Evolutionary conservation across 78 protist genomes (phyloP), one percentile per base, ranked within the genome.

Genomic region (Dictyostelium capitatum): DNA sequence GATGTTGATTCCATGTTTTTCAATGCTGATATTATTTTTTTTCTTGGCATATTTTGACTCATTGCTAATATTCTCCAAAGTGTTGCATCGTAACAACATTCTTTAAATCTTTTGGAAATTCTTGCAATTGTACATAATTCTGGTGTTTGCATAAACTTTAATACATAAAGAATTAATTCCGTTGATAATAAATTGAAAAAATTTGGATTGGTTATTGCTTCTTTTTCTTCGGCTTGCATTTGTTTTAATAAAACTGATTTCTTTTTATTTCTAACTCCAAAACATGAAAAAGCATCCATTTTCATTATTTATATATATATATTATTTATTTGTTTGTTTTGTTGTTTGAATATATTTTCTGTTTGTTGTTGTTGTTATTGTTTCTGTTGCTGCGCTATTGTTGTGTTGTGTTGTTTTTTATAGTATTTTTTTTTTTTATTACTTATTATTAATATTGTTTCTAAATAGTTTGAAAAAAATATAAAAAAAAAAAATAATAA

Each of bases 261-360:
- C 57, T 83, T 83, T 23, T 83, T 83, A 37, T 47, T 69, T 23
- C 80, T 50, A 41, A 83, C 81, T 9, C 92, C 92, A 85, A 85
- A 85, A 75, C 92, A 85, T 59, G 83, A 54, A 56, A 85, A 85
- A 20, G 92, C 83, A 12, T 85, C 92, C 92, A 85, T 85, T 64
- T 85, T 85, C 92, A 75, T 85, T 48, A 74, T 32, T n/a, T 73
- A 73, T 47, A 73, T 73, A 73, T 73, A 73, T 73, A 74, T 74
- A 47, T 73, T 30, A 9, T 47, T 46, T n/a, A 23, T 8, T 74
- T 48, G 54, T 17, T 74, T 70, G 3, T 5, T 70, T 37, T 12
- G 12, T 70, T 30, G 4, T 70, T 5, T 9, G 9, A 37, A 37
- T n/a, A 51, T 14, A 51, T 4, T 51, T 12, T 51, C 10, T 51